Conservation (phyloP, 2,329 filamentous ascomycete species). For the Clarireedia paspali region DNA sequence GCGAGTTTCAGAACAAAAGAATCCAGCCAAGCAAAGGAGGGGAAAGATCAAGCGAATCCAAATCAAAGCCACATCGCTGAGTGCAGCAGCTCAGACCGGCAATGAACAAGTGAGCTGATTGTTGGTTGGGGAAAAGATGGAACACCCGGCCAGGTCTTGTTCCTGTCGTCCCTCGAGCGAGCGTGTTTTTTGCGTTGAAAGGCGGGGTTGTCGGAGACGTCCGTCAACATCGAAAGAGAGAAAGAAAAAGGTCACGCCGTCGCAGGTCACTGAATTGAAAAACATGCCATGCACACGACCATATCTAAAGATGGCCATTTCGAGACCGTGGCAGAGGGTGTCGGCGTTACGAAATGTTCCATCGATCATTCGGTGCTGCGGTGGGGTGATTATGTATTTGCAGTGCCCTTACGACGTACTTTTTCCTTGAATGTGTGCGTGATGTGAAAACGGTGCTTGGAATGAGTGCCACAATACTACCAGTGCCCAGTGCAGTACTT, state of each 20-base stretch:
- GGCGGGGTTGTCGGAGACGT: background rate
- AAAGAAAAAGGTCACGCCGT: background rate
- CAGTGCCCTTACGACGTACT: no score
- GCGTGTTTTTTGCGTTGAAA: background rate
- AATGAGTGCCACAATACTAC: no score
- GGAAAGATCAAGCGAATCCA: background rate
- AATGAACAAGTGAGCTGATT: background rate
- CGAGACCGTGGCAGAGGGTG: no score
- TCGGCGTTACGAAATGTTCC: no score
- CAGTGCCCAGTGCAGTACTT: no score
- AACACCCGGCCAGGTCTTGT: background rate
- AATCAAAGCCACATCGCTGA: background rate
- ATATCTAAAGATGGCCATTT: no score
- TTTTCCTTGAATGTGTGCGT: no score
- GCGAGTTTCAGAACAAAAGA: constrained; percentile 7
- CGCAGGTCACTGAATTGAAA: no score
- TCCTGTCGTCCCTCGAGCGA: background rate
- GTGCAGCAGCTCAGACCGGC: background rate
- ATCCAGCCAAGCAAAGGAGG: background rate
- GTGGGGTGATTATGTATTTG: no score
- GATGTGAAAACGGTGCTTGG: no score
- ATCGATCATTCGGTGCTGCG: no score
- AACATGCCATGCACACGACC: no score
- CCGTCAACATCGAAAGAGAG: background rate
- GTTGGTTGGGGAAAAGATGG: background rate